phyloP scores from a whole-genome alignment of 805 yeast species.

The Allodekkera sacchari region DNA sequence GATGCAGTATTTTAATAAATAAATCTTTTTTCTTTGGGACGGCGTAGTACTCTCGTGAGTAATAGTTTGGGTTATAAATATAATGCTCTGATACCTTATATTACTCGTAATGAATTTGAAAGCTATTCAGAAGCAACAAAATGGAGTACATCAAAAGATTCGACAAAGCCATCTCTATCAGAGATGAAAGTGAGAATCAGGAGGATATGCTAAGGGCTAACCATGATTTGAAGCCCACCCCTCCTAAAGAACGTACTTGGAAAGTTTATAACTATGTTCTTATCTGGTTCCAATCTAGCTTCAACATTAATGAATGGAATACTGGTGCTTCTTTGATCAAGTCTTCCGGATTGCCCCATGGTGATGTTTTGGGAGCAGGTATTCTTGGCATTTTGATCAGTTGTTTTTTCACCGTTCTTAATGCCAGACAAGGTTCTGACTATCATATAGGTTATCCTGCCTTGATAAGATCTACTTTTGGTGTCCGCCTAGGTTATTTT shows the following conservation, averaged over 20 bases:
- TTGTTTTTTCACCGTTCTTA: constrained; percentile 33
- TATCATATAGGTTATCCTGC: constrained; percentile 45
- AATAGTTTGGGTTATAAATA: too few relatives aligned
- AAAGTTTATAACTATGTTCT: constrained; percentile 16
- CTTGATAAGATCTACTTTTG: constrained; percentile 35
- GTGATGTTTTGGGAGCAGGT: constrained; percentile 36
- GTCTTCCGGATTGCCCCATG: constrained; percentile 16
- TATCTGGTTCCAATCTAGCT: constrained; percentile 19
- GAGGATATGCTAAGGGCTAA: constrained; percentile 20
- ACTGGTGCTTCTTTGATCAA: constrained; percentile 21
- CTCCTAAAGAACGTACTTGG: constrained; percentile 29
- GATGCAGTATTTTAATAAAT: too few relatives aligned
- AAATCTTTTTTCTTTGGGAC: too few relatives aligned
- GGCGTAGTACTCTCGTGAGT: too few relatives aligned
- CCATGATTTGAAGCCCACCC: constrained; percentile 31
- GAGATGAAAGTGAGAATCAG: constrained; percentile 2
- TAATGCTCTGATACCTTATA: too few relatives aligned
- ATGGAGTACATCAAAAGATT: constrained; percentile 3
- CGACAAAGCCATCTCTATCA: constrained; percentile 2
- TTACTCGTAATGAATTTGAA: too few relatives aligned
- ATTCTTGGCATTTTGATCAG: constrained; percentile 41
- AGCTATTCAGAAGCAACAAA: too few relatives aligned
- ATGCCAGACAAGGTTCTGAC: constrained; percentile 39
- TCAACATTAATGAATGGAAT: constrained; percentile 24
- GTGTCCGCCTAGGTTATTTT: constrained; percentile 35